Evolutionary conservation across 2,329 filamentous ascomycete species (phyloP).

Genomic region (Aspergillus uvarum): DNA sequence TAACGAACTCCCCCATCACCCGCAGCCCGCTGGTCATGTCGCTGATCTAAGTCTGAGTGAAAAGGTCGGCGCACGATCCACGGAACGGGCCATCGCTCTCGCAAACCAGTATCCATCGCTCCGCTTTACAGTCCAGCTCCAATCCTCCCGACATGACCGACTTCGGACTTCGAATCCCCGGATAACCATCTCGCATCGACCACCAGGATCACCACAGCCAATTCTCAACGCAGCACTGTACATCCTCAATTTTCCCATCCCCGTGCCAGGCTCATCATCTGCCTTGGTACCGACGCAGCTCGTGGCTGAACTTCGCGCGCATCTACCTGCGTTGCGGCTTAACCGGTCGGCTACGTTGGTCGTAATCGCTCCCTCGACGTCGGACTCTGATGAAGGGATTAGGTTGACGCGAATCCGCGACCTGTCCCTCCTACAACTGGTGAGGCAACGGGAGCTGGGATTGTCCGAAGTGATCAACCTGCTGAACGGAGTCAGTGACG

Average conservation of each 20-base stretch:
- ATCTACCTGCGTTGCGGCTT: conserved; percentile 32
- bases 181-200: conserved; percentile 9
- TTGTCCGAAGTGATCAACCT: conserved; percentile 30
- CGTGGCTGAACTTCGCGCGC: conserved; percentile 30
- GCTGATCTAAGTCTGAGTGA: too few relatives aligned
- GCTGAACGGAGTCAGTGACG: conserved; percentile 28
- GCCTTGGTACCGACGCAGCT: conserved; percentile 17
- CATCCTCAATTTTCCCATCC: conserved; percentile 30
- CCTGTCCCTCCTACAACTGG: too few relatives aligned
- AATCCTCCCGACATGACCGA: conserved; percentile 5
- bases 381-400: too few relatives aligned
- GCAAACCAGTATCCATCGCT: conserved; percentile 11
- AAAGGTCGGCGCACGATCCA: conserved; percentile 9
- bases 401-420: too few relatives aligned
- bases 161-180: not conserved
- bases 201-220: conserved; percentile 5
- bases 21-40: too few relatives aligned
- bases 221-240: conserved; percentile 35
- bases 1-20: not conserved
- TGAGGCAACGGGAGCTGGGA: conserved; percentile 29
- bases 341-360: conserved; percentile 29
- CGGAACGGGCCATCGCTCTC: conserved; percentile 4
- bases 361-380: conserved; percentile 13
- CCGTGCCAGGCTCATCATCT: conserved; percentile 10
- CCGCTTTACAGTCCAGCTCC: conserved; percentile 8